Percentiles rank a stretch among this genome's conserved stretches.
Conservation (phyloP, 208 protist genomes). For the Hexamita inflata region DNA sequence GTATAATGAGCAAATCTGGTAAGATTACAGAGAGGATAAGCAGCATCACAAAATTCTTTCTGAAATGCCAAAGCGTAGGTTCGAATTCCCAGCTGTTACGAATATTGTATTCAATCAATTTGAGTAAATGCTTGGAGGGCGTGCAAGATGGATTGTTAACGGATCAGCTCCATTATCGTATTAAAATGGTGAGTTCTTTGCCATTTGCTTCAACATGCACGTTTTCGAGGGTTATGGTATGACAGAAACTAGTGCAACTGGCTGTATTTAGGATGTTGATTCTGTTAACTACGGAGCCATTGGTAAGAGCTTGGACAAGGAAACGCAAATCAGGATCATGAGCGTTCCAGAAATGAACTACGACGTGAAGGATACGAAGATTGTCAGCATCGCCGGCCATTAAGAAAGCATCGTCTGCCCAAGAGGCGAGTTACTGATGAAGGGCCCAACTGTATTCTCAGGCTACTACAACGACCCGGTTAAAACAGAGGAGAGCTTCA, state of each 20-base stretch:
- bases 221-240: constrained; percentile 29
- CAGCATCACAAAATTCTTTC: neutral
- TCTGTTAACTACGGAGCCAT: neutral
- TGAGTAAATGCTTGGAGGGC: neutral
- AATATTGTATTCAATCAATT: neutral
- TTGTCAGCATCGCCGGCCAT: neutral
- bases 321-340: neutral
- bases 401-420: neutral
- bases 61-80: neutral
- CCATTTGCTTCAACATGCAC: neutral
- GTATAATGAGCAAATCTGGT: neutral
- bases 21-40: neutral
- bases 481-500: neutral
- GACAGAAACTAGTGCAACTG: constrained; percentile 1
- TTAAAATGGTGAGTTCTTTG: neutral
- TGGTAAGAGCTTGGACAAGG: neutral
- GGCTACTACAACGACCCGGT: constrained; percentile 33
- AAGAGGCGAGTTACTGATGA: constrained; percentile 31
- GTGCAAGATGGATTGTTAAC: neutral
- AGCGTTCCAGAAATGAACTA: neutral
- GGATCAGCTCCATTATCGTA: constrained; percentile 7
- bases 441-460: constrained; percentile 31
- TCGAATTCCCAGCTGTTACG: neutral
- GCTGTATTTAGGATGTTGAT: neutral
- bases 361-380: neutral